Base-by-base conservation (phyloP, 2,329 filamentous ascomycete genomes). In the Aspergillus tubingensis region DNA sequence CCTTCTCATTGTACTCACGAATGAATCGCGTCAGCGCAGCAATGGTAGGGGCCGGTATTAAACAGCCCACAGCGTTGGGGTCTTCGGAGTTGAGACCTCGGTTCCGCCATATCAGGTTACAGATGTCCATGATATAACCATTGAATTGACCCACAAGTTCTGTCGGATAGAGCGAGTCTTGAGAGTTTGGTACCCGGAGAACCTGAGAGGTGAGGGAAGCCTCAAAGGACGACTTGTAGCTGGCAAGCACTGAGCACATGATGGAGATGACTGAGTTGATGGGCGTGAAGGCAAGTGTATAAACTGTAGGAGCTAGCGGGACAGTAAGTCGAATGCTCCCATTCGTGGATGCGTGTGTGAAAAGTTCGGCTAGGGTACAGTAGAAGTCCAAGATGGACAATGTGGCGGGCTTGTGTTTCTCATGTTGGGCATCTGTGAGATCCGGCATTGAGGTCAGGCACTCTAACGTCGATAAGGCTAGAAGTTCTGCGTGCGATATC, bases 41-140 rank as follows among this genome's bases (percentile, higher is more conserved):
- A 11, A 84, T 77, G 1, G 87, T 78, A 0, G 76, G n/a, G 2
- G 70, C 63, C 1, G 80, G 76, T 54, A 86, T 77, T 8, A 84
- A 73, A 65, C 85, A 84, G 3, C 83, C 85, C 15, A 82, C 68
- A 3, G 84, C 80, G 67, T 87, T 86, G n/a, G 83, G 77, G 65
- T 94, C 90, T 1, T 80, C 79, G 11, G 79, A 78, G 60, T 86
- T 86, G 61, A 96, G 88, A 1, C 89, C 91, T 11, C 88, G 85
- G 21, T 86, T 85, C 8, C 91, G 85, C 91, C 91, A 96, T 50
- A 95, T 74, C 54, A 90, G 86, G 72, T 96, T 96, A 79, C 91
- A 93, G 32, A 92, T 84, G 71, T 96, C 92, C 86, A 95, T 93
- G 32, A 96, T 83, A 72, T 90, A 92, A 21, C 89, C 89, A 72